Base-by-base conservation (phyloP, 2,329 filamentous ascomycete genomes). In the Plectosphaerella sp. region DNA sequence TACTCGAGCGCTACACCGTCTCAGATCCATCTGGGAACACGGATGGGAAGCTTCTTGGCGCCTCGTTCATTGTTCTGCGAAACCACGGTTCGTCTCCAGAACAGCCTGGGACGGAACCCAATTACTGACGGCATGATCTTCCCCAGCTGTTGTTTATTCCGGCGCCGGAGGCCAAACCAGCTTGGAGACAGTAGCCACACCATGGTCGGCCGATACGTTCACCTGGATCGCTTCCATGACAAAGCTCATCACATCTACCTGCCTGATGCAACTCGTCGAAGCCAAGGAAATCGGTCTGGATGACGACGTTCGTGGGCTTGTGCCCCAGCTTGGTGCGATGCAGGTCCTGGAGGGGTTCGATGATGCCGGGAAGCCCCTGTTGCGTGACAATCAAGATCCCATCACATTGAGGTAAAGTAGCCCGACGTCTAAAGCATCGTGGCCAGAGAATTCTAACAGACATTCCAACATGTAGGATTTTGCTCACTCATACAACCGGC, bases 401-500 rank as follows among this genome's bases (percentile, higher is more conserved):
- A 68, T 77, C 49, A 74, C 71, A 0, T 59, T 76, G 18, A 64
- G 68, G 66, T 68, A 65, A 22, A 5, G 52, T 24, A 9, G 1
- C 2, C 5, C 37, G 14, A n/a, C n/a, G 16, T 39, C 10, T 10
- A 9, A 15, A 16, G 10, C 14, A 22, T 9, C 4, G 9, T 7
- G 18, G 10, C 16, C 4, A 18, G 5, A 3, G n/a, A 9, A 5
- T 9, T 15, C 49, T 54, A 33, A 54, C 46, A 22, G 9, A 9
- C 7, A 3, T 3, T 33, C 8, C 28, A 10, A 33, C 28, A 10
- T 9, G 8, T 24, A 69, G 67, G 8, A 66, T 67, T 20, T 67
- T 82, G 1, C 67, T 83, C 3, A 75, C 73, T 0, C 79, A 83
- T 59, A 75, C 76, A 0, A 63, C 69, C 6, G 79, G 79, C 2